Base-by-base conservation (phyloP, 1,284 basidiomycete species). In the Naganishia sp. region DNA sequence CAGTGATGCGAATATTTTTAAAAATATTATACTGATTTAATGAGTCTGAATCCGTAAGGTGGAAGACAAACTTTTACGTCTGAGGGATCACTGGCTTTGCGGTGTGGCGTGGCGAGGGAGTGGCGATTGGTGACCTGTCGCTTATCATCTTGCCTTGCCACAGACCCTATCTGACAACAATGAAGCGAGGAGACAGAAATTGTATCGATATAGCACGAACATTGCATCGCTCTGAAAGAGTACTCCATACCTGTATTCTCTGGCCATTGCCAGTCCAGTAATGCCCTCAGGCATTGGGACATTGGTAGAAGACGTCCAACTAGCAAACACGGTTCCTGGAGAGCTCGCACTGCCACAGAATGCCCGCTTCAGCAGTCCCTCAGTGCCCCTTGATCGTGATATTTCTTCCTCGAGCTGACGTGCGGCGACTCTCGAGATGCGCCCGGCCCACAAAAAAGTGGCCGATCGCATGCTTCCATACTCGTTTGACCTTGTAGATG, bases 1-100 rank as follows among this genome's bases (percentile, higher is more conserved):
- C 64, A 10, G 52, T 65, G 64, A 65, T 61, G 59, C 61, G 61
- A 68, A 53, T 55, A 67, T 63, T 55, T 63, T 52, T 31, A 25
- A 33, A 68, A 68, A 68, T 64, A 46, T 55, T 56, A 68, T 55
- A 65, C 60, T 68, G 67, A 68, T 68, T 68, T 68, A 68, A 68
- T 68, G 67, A 68, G 67, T 68, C 67, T 68, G 67, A 68, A 60
- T 60, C 64, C 61, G 46, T 31, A 68, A 39, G 55, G 46, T 55
- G 57, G 61, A 68, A 64, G 55, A 64, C 31, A 64, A 63, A 64
- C 43, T 60, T 55, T 53, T 64, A 68, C 54, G 61, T 64, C 66
- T 68, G 66, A 68, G 60, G 66, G 54, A 55, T 39, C 48, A 44
- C 46, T n/a, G 9, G 36, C 45, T 28, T 39, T 55, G 53, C 21